Evolutionary conservation across 2,329 filamentous ascomycete genomes (phyloP), one percentile per base, ranked within the genome.

Genomic region (Arthrobotrys iridis): DNA sequence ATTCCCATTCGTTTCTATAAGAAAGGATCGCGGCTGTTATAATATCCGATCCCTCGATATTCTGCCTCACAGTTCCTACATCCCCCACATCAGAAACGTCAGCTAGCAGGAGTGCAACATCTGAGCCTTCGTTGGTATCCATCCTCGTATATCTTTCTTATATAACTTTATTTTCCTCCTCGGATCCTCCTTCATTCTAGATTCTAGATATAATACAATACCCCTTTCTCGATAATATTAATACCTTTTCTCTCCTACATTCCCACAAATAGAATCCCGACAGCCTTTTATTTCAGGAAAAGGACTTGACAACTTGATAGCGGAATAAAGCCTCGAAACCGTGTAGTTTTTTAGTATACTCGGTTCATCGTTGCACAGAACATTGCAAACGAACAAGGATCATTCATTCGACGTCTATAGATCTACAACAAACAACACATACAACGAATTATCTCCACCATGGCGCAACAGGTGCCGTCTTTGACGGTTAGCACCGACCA

Each of bases 401-500:
- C 33, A 24, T 15, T 43, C 67, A 40, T 15, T 43, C 67, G 48
- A 64, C 55, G 46, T 62, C 41, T 30, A 41, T 40, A 33, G 37
- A 66, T 26, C 4, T 35, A 45, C 55, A 26, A 57, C 15, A 55
- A 7, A 62, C 55, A 66, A 74, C 52, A 74, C 55, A 66, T 28
- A n/a, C 20, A 48, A 22, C 30, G 4, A 7, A 37, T 11, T 28
- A 24, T 28, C 8, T 55, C 7, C 40, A 50, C 22, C 40, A 74
- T 74, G 68, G 60, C 68, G 43, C 46, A 75, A 43, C 57, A 46
- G 41, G 71, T 75, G 24, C 71, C 71, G 46, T 75, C 71, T 18
- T 59, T 75, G 48, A 75, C 71, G 46, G 71, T 75, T 20, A 75
- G 63, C 58, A 75, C 71, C 15, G 63, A 75, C 63, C 71, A 75